Conservation (phyloP, 495 filamentous ascomycete species). For the Aspergillus sclerotioniger region DNA sequence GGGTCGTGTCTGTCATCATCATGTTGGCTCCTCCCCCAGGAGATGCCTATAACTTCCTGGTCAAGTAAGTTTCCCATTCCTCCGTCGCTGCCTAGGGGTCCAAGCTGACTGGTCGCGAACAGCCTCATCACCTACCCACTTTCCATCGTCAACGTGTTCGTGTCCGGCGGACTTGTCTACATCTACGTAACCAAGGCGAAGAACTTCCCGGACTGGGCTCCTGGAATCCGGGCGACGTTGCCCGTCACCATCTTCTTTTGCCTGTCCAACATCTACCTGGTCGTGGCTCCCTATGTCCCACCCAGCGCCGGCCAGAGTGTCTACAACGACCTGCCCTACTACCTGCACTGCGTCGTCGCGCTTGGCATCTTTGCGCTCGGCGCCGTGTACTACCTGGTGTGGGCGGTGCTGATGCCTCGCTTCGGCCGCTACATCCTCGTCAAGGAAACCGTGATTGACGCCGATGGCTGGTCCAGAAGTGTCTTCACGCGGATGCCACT, state of each 20-base stretch:
- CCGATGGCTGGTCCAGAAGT: conserved; percentile 52
- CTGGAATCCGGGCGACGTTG: conserved; percentile 33
- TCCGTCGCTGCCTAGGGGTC: conserved; percentile 15
- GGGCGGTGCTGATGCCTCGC: conserved; percentile 54
- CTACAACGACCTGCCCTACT: conserved; percentile 63
- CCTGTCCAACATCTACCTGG: conserved; percentile 55
- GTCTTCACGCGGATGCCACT: conserved; percentile 34
- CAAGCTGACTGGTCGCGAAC: conserved; percentile 22
- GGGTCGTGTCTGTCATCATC: conserved; percentile 57
- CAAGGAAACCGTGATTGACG: conserved; percentile 55
- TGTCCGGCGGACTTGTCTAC: conserved; percentile 53
- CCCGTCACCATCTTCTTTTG: conserved; percentile 56
- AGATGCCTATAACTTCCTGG: conserved; percentile 63
- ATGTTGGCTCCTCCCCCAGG: conserved; percentile 63
- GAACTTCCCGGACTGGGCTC: conserved; percentile 36
- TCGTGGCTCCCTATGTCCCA: conserved; percentile 65
- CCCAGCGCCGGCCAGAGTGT: conserved; percentile 57
- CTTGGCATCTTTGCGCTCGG: conserved; percentile 55
- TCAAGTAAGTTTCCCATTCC: conserved; percentile 46
- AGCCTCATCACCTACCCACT: conserved; percentile 62
- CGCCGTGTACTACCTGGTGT: conserved; percentile 55
- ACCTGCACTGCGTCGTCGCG: conserved; percentile 59
- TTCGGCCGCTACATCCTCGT: conserved; percentile 57
- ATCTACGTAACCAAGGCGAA: conserved; percentile 52
- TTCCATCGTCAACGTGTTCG: conserved; percentile 59